A percentile compares a stretch with the other conserved stretches of the same genome.
phyloP scores from a whole-genome alignment of 768 basidiomycete genomes.

The Lyophyllum shimeji region DNA sequence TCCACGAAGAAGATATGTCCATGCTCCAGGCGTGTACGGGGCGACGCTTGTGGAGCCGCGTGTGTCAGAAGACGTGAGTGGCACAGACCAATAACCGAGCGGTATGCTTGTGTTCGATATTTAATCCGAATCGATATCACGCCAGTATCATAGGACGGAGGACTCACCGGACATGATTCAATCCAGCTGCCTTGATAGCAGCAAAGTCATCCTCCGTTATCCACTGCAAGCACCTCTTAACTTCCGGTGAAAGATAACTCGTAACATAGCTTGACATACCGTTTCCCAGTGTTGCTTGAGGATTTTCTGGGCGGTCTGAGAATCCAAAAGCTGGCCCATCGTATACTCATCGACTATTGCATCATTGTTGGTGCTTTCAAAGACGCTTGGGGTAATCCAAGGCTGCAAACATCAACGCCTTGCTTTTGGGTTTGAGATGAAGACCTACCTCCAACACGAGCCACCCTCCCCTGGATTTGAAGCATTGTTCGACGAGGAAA shows the following conservation, averaged over 20 bases:
- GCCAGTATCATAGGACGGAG: background rate
- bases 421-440: background rate
- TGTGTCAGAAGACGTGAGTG: constrained; percentile 54
- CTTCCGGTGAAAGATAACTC: background rate
- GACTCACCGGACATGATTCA: constrained; percentile 67
- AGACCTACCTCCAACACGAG: constrained; percentile 54
- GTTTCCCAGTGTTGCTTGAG: constrained; percentile 60
- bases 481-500: background rate
- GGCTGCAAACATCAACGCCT: constrained; percentile 38
- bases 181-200: constrained; percentile 62
- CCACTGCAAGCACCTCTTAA: constrained; percentile 34
- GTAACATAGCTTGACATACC: constrained; percentile 24
- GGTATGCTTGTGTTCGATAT: constrained; percentile 50
- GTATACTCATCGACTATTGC: constrained; percentile 64
- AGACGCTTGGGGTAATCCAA: constrained; percentile 79
- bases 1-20: constrained; percentile 64
- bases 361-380: constrained; percentile 57
- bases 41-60: constrained; percentile 39
- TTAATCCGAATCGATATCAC: background rate
- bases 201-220: constrained; percentile 70
- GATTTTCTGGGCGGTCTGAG: constrained; percentile 37
- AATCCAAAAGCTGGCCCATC: constrained; percentile 52
- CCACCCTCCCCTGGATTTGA: constrained; percentile 52
- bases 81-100: constrained; percentile 79
- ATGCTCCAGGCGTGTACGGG: constrained; percentile 65